Evolutionary conservation across 495 filamentous ascomycete genomes (phyloP), one percentile per base, ranked within the genome.

Genomic region (Annulohypoxylon maeteangense): DNA sequence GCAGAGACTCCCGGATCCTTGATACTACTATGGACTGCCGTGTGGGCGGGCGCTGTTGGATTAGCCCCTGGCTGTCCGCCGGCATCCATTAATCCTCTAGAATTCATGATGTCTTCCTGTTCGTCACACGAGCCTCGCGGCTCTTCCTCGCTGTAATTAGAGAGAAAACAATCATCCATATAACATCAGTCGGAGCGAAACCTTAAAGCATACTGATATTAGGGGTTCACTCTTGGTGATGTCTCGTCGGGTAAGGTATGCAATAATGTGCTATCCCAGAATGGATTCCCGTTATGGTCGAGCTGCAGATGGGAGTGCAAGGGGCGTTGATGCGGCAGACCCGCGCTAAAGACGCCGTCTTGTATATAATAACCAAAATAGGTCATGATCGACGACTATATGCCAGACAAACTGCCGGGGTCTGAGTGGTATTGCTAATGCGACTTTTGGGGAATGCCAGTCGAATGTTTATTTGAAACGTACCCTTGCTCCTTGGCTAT

Each of bases 121-220:
- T 61, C 23, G 11, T 45, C 45, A 58, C 25, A 40, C 56, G 54
- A 56, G 68, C 71, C 61, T 67, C 68, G 74, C 77, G 79, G 78
- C 79, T 79, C 76, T 80, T 79, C 72, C 59, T 81, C 78, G 75
- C 70, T 78, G 72, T 80, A 82, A 80, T 80, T 77, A 77, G 70
- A 78, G 71, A 51, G 29, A 55, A 64, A 45, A 59, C 18, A 70
- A 50, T 67, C 40, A 53, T 38, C 38, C 53, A 54, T 48, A 48
- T 29, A 56, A 60, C 36, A 73, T 32, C 61, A 61, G 8, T 55
- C 47, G 48, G 60, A 36, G 31, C 59, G 32, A 50, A 42, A 27
- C 18, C 27, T 59, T 22, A 50, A 40, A 20, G 45, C 25, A 48
- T 36, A 55, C 25, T 65, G 55, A 45, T 65, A 60, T 53, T 45